Evolutionary conservation across 2,329 filamentous ascomycete species (phyloP).

Genomic region (Periconia sp.): DNA sequence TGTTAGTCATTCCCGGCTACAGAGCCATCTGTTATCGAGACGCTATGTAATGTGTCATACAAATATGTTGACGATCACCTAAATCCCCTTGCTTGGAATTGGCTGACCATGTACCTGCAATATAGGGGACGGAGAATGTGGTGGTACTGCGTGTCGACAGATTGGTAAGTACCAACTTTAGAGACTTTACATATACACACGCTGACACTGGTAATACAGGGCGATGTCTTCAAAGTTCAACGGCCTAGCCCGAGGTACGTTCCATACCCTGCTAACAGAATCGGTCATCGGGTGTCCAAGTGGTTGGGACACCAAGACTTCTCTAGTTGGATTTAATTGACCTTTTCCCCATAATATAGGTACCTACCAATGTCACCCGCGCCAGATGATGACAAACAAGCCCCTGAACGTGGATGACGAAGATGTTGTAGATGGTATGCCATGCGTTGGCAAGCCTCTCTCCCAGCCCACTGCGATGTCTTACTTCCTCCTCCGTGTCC

Average conservation of each 20-base stretch:
- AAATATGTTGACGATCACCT: too few relatives aligned
- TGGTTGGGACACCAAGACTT: too few relatives aligned
- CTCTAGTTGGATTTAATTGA: too few relatives aligned
- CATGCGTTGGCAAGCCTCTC: slow-evolving; percentile 13
- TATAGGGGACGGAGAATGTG: slow-evolving; percentile 37
- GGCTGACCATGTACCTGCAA: too few relatives aligned
- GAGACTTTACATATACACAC: background rate
- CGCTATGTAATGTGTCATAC: too few relatives aligned
- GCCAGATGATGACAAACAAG: slow-evolving; percentile 43
- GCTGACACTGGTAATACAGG: slow-evolving; percentile 9
- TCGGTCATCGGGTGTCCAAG: too few relatives aligned
- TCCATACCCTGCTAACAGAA: too few relatives aligned
- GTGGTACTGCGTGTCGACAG: slow-evolving; percentile 42
- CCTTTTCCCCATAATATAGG: too few relatives aligned
- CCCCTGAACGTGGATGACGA: slow-evolving; percentile 43
- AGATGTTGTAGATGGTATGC: slow-evolving; percentile 32
- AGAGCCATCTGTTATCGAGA: too few relatives aligned
- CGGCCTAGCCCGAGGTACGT: slow-evolving; percentile 34
- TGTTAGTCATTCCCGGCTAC: slow-evolving; percentile 1
- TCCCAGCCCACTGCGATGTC: slow-evolving; percentile 42
- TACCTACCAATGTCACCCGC: slow-evolving; percentile 39
- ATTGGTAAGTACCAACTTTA: slow-evolving; percentile 6
- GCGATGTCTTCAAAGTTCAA: slow-evolving; percentile 37
- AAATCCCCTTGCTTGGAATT: too few relatives aligned
- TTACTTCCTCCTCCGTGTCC: slow-evolving; percentile 40